Base-by-base conservation (phyloP, 1,284 basidiomycete species). In the Sanguinoderma infundibulare region DNA sequence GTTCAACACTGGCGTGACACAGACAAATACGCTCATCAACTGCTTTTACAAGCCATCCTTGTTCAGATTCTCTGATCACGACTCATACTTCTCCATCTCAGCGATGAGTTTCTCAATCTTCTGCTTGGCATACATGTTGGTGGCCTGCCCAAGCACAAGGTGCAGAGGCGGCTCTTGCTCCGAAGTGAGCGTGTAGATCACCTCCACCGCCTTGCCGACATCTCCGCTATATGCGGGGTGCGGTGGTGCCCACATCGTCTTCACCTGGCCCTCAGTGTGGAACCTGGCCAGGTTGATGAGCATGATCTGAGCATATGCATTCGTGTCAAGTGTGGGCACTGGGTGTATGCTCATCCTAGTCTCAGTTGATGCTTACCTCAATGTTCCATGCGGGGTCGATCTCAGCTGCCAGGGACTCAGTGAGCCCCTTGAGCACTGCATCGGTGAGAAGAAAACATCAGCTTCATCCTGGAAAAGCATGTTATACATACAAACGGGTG, bases 381-480 rank as follows among this genome's bases (percentile, higher is more conserved):
- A 79, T 79, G 60, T 78, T 78, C 79, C 78, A 80, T 1, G 64
- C 67, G 0, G 77, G 74, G 58, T 75, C 68, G 14, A 79, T 55
- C 57, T 79, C 77, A 24, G 59, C 42, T 1, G 58, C 66, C 1
- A 78, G 60, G 0, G 73, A 55, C 35, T 77, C 70, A 5, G 72
- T 73, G 17, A 79, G 28, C 3, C 70, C 77, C 53, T 79, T 76
- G 1, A 61, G 40, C n/a, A 60, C 65, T 67, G 50, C 10, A 26
- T 2, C 10, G 44, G 28, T 6, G 5, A 36, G 30, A 6, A n/a
- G 12, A 17, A 4, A 46, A n/a, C n/a, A 17, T 26, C 2, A 30
- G 8, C 7, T n/a, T n/a, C n/a, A n/a, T n/a, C n/a, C n/a, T n/a
- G n/a, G n/a, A n/a, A n/a, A n/a, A n/a, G n/a, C n/a, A n/a, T n/a